phyloP scores from a whole-genome alignment of 208 protist species.

The Crithidia brevicula region DNA sequence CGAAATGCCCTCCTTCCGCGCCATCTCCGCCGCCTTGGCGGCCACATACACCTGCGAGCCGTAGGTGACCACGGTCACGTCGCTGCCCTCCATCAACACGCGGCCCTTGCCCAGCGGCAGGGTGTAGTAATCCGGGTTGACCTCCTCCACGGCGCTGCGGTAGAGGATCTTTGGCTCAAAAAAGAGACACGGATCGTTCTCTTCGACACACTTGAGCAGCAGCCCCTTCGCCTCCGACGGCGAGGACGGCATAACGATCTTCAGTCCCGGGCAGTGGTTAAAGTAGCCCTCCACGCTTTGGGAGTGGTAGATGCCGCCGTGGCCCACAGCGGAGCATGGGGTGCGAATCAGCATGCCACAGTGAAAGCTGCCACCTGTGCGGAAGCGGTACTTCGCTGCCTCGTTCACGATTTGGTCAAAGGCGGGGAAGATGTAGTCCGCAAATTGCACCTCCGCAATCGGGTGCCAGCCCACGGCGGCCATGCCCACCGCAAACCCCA shows the following conservation, averaged over 20 bases:
- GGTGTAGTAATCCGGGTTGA: conserved; percentile 94
- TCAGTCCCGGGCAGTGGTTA: conserved; percentile 94
- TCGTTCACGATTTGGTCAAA: conserved; percentile 99
- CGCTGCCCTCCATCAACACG: conserved; percentile 84
- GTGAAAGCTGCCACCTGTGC: conserved; percentile 94
- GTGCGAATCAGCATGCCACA: conserved; percentile 95
- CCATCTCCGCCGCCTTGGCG: conserved; percentile 79
- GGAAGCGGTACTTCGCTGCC: conserved; percentile 98
- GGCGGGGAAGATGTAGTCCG: conserved; percentile 99
- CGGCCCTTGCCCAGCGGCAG: conserved; percentile 95
- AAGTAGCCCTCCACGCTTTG: conserved; percentile 97
- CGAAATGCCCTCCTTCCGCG: conserved; percentile 84
- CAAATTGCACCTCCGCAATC: conserved; percentile 99
- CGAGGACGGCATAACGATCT: conserved; percentile 82
- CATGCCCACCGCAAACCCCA: conserved; percentile 97
- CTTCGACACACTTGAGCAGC: conserved; percentile 93
- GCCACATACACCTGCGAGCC: conserved; percentile 89
- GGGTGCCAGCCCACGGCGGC: conserved; percentile 86
- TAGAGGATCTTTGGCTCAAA: conserved; percentile 98
- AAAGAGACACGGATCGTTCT: conserved; percentile 96
- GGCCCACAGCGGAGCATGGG: conserved; percentile 97
- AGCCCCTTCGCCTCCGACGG: conserved; percentile 90
- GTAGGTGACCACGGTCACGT: conserved; percentile 97
- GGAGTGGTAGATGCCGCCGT: conserved; percentile 98
- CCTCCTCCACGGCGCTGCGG: conserved; percentile 87